Percentiles rank a stretch among this genome's conserved stretches.
Conservation (phyloP, 2,329 filamentous ascomycete genomes). For the Fusarium azukiicola region DNA sequence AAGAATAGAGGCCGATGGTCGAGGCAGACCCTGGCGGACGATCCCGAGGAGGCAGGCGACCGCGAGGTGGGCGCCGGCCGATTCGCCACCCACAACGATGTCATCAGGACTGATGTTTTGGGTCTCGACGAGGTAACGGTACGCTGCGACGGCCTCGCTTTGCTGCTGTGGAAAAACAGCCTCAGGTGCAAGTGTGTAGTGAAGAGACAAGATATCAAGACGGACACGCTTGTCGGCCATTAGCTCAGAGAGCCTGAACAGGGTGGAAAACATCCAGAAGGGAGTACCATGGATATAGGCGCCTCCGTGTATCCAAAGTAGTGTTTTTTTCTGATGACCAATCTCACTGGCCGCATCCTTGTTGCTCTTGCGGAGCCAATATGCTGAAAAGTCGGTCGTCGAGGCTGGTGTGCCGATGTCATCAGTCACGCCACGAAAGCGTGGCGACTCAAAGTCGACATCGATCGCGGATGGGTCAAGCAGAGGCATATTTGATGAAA, state of each 20-base stretch:
- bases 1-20: slow-evolving; percentile 3
- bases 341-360: not conserved
- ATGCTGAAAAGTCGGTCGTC: not conserved
- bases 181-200: slow-evolving; percentile 22
- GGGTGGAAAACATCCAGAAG: slow-evolving; percentile 29
- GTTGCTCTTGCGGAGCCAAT: slow-evolving; percentile 6
- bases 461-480: slow-evolving; percentile 7
- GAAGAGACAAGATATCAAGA: slow-evolving; percentile 21
- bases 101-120: slow-evolving; percentile 1
- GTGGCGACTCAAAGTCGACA: slow-evolving; percentile 4
- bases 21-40: not conserved
- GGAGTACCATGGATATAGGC: slow-evolving; percentile 19
- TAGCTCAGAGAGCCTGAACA: slow-evolving; percentile 23
- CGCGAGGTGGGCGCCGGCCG: slow-evolving; percentile 22
- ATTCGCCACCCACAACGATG: slow-evolving; percentile 20
- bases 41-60: slow-evolving; percentile 20
- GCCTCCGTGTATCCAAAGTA: slow-evolving; percentile 24
- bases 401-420: not conserved
- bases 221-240: slow-evolving; percentile 15
- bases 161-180: slow-evolving; percentile 18
- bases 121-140: slow-evolving; percentile 18
- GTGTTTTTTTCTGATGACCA: slow-evolving; percentile 17
- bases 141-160: slow-evolving; percentile 20
- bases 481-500: not conserved
- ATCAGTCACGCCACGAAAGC: not conserved